phyloP scores from a whole-genome alignment of 441 rosid genomes.

The Pelargonium myrrhifolium region DNA sequence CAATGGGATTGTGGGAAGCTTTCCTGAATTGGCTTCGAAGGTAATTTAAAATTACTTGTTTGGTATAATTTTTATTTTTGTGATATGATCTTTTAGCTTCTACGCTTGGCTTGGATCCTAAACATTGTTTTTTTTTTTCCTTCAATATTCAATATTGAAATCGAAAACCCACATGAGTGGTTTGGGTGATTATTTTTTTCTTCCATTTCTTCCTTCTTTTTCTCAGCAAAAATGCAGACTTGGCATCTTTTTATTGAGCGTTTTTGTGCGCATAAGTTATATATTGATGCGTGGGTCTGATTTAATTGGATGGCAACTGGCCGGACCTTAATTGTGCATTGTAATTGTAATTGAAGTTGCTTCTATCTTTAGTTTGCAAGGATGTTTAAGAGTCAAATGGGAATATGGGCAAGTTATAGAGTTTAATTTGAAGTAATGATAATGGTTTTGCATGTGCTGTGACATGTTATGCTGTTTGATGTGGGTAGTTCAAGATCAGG shows the following conservation, averaged over 20 bases:
- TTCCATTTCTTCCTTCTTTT: not conserved
- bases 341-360: not conserved
- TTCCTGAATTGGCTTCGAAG: conserved; percentile 26
- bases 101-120: conserved; percentile 8
- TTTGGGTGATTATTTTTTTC: not conserved
- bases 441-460: not conserved
- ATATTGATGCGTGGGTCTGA: not conserved
- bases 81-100: not conserved
- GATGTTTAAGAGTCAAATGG: not conserved
- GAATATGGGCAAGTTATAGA: conserved; percentile 4
- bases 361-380: not conserved
- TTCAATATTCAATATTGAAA: not conserved
- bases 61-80: not conserved
- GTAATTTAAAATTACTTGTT: not conserved
- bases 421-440: conserved; percentile 1
- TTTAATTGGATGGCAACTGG: not conserved
- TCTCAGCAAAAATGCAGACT: not conserved
- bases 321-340: conserved; percentile 6
- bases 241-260: too few species aligned
- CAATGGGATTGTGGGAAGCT: conserved; percentile 25
- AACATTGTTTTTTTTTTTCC: not conserved
- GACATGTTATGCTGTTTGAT: not conserved
- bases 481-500: not conserved
- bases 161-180: conserved; percentile 1
- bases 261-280: not conserved